Evolutionary conservation across 768 basidiomycete genomes (phyloP).

Genomic region (Pleurotus ostreatus): DNA sequence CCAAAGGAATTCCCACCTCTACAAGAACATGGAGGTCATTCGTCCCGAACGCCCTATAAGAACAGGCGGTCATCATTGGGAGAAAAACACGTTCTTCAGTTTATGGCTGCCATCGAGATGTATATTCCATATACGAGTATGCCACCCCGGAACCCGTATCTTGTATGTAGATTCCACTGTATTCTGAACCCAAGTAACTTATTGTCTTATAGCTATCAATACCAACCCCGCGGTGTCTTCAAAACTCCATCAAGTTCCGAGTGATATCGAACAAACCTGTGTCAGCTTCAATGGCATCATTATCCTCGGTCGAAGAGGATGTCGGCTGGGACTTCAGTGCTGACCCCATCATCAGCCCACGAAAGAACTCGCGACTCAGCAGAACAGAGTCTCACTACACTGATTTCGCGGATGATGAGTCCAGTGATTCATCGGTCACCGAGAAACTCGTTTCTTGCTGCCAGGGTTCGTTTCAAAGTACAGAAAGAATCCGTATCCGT

Average conservation of each 20-base stretch:
- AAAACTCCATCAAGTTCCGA: conserved; percentile 69
- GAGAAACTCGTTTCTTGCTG: conserved; percentile 57
- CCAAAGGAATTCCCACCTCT: conserved; percentile 59
- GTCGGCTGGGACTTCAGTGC: conserved; percentile 71
- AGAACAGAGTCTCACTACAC: conserved; percentile 54
- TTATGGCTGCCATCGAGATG: conserved; percentile 80
- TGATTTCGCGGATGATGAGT: conserved; percentile 79
- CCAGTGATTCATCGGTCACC: conserved; percentile 61
- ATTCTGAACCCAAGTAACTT: not conserved
- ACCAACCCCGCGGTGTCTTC: conserved; percentile 73
- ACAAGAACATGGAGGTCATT: conserved; percentile 18
- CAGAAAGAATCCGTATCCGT: conserved; percentile 70
- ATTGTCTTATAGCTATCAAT: conserved; percentile 55
- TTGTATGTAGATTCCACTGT: conserved; percentile 39
- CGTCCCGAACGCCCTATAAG: conserved; percentile 20
- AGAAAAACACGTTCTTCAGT: conserved; percentile 62
- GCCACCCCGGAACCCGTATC: conserved; percentile 72
- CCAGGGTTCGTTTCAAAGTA: conserved; percentile 75
- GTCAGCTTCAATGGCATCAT: conserved; percentile 62
- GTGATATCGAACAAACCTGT: conserved; percentile 61
- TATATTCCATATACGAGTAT: conserved; percentile 64
- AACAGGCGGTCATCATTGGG: conserved; percentile 51
- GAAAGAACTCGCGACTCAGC: conserved; percentile 38
- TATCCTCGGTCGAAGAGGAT: conserved; percentile 75
- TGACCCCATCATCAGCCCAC: conserved; percentile 71